Evolutionary conservation across 2,329 filamentous ascomycete genomes (phyloP).

Genomic region (Juglanconis oblonga): DNA sequence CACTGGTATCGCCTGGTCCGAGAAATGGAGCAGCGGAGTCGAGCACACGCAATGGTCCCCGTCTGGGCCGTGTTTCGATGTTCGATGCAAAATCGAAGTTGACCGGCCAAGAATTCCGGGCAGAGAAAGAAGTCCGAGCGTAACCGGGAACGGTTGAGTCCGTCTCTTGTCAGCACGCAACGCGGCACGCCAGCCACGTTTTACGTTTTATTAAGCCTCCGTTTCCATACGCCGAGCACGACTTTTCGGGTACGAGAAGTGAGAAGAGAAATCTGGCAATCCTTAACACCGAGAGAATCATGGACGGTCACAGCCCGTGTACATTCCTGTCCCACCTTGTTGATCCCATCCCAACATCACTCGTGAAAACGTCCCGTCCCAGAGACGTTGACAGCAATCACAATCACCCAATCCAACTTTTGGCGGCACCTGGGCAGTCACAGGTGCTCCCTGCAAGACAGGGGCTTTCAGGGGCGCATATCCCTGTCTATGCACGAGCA

Average conservation of each 20-base stretch:
- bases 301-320: too few species aligned
- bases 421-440: background rate
- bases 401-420: background rate
- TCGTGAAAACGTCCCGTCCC: too few species aligned
- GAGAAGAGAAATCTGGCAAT: too few species aligned
- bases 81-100: slow-evolving; percentile 4
- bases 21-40: background rate
- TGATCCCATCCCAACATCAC: too few species aligned
- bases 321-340: too few species aligned
- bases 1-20: background rate
- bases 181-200: too few species aligned
- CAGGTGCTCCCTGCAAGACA: background rate
- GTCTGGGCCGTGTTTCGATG: slow-evolving; percentile 7
- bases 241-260: too few species aligned
- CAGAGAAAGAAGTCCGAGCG: background rate
- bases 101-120: background rate
- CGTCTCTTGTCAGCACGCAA: background rate
- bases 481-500: background rate
- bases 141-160: background rate
- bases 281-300: too few species aligned
- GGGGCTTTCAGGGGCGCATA: background rate
- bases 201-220: too few species aligned
- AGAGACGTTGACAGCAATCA: background rate
- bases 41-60: background rate
- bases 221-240: too few species aligned